Base-by-base conservation (phyloP, 495 filamentous ascomycete genomes). In the Penicillium daleae region DNA sequence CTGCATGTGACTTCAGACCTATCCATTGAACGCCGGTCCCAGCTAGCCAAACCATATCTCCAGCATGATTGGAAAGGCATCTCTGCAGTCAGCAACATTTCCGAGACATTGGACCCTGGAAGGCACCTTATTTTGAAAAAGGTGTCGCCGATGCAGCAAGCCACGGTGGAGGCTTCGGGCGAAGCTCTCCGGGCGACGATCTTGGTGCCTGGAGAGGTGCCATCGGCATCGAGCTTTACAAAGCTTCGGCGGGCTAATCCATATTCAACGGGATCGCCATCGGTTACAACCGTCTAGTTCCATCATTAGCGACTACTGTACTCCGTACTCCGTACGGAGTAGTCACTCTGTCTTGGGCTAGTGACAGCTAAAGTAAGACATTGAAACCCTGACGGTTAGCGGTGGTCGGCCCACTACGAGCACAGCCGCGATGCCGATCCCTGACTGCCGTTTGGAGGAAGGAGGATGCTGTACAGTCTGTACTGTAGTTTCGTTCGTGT, bases 371-470 rank as follows among this genome's bases (percentile, higher is more conserved):
- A 8, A 26, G 13, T 29, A 29, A 50, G 46, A 50, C 24, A 29
- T 50, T 26, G 15, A 50, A 27, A 8, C 26, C 46, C 26, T 4
- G 24, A 24, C 24, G 10, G 24, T 50, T 50, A n/a, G 46, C 2
- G 24, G 15, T 50, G 46, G 15, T 46, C 40, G 42, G 42, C 46
- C 24, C 12, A 29, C 46, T 49, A 29, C 24, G 13, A 50, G 46
- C 46, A 50, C 46, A 29, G 46, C 46, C 46, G 46, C 46, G 26
- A 50, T 29, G 46, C 46, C 46, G 46, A 50, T 50, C 46, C 24
- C 46, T 21, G 27, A 2, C 44, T 26, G 21, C 44, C 8, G 17
- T 42, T 42, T 19, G 17, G 6, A 2, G 15, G 37, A 19, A 17
- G 37, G 10, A 15, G 9, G 35, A 39, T 17, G 17, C n/a, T 21